Percentiles rank a stretch among this genome's conserved stretches.
phyloP scores from a whole-genome alignment of 495 filamentous ascomycete species.

The Tetracladium marchalianum region DNA sequence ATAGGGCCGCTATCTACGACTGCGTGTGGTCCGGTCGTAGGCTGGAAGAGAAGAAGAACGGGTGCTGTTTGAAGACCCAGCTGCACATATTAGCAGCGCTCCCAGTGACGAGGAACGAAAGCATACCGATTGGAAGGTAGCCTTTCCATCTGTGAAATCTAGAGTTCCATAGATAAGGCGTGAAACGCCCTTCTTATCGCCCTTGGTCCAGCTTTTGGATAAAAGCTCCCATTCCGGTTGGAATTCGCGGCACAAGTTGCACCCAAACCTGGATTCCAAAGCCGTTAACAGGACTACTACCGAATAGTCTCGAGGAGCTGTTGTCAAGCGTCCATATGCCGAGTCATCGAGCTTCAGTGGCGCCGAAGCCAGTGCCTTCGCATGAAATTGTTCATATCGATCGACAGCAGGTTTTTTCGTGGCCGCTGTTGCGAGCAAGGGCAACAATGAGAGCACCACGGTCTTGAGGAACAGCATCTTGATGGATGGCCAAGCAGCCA shows the following conservation, averaged over 20 bases:
- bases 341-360: constrained; percentile 69
- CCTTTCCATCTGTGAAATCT: constrained; percentile 79
- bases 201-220: constrained; percentile 75
- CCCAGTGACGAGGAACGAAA: neutral
- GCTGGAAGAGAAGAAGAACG: constrained; percentile 78
- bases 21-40: constrained; percentile 77
- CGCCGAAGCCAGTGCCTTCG: constrained; percentile 51
- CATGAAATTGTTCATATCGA: constrained; percentile 57
- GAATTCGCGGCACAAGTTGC: constrained; percentile 79
- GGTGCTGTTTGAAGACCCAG: constrained; percentile 92
- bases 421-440: constrained; percentile 43
- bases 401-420: constrained; percentile 45
- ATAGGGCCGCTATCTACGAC: constrained; percentile 56
- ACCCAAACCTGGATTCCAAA: constrained; percentile 74
- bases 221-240: constrained; percentile 92
- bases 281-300: constrained; percentile 81
- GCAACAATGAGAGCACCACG: constrained; percentile 36
- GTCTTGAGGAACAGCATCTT: constrained; percentile 49
- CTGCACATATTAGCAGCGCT: constrained; percentile 33
- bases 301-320: constrained; percentile 72
- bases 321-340: constrained; percentile 64
- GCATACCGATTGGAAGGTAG: constrained; percentile 78
- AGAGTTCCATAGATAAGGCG: constrained; percentile 74
- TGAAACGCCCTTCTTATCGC: constrained; percentile 61
- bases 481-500: too few relatives aligned